Evolutionary conservation across 1,284 basidiomycete species (phyloP).

Genomic region (Coniferiporia weirii): DNA sequence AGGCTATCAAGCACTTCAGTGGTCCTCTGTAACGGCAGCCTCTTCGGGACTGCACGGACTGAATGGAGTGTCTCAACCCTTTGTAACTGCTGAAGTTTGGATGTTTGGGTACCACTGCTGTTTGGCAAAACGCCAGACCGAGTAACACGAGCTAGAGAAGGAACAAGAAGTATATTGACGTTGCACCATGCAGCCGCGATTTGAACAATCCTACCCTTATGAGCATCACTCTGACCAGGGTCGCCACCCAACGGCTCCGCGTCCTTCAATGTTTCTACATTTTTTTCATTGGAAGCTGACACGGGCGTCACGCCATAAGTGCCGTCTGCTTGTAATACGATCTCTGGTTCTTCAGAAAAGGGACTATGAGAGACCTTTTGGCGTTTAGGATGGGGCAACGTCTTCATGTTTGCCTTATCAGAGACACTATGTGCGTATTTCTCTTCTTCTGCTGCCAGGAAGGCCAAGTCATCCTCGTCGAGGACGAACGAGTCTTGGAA

Average conservation of each 20-base stretch:
- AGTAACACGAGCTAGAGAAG: background rate
- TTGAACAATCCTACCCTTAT: background rate
- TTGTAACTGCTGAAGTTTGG: background rate
- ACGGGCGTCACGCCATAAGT: conserved; percentile 4
- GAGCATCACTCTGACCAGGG: background rate
- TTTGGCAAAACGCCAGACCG: background rate
- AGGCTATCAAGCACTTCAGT: background rate
- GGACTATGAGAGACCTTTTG: conserved; percentile 40
- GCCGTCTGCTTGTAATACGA: conserved; percentile 11
- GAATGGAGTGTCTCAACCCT: background rate
- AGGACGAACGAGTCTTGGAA: conserved; percentile 56
- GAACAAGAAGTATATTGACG: background rate
- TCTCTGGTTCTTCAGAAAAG: conserved; percentile 10
- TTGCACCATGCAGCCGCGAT: background rate
- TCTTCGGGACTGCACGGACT: background rate
- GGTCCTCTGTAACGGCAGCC: too few species aligned
- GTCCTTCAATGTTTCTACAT: too few species aligned
- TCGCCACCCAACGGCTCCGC: background rate
- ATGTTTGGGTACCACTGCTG: background rate
- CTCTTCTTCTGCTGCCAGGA: conserved; percentile 55
- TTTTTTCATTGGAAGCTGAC: too few species aligned
- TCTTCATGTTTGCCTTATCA: conserved; percentile 24
- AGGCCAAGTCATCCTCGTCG: conserved; percentile 57
- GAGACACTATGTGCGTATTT: conserved; percentile 34
- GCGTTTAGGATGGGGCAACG: conserved; percentile 41